Percentiles rank a stretch among this genome's conserved stretches.
phyloP scores from a whole-genome alignment of 2,329 filamentous ascomycete genomes.

The Cucurbitaria berberidis region DNA sequence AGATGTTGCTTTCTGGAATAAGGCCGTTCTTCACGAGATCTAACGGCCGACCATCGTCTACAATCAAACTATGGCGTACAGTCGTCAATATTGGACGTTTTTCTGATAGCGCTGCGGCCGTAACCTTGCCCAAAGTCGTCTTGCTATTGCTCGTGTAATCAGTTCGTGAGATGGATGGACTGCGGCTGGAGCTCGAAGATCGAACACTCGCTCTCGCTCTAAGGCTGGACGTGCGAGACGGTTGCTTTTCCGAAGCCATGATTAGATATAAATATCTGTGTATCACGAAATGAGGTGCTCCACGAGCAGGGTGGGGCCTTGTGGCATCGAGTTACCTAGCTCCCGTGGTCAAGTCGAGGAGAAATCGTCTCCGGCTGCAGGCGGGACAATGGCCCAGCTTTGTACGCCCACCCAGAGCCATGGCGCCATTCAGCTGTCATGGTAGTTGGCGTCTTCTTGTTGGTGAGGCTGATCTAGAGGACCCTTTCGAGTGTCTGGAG shows the following conservation, averaged over 20 bases:
- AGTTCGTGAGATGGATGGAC: slow-evolving; percentile 20
- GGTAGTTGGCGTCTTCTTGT: slow-evolving; percentile 31
- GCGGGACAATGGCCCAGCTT: slow-evolving; percentile 29
- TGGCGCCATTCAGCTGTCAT: slow-evolving; percentile 32
- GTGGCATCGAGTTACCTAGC: slow-evolving; percentile 32
- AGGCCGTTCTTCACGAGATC: slow-evolving; percentile 1
- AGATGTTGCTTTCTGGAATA: background rate
- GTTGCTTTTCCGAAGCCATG: slow-evolving; percentile 23
- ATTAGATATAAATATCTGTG: slow-evolving; percentile 23
- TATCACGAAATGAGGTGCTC: slow-evolving; percentile 19
- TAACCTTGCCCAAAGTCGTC: slow-evolving; percentile 3
- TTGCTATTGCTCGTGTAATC: too few relatives aligned
- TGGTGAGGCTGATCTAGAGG: slow-evolving; percentile 33
- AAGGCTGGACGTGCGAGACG: slow-evolving; percentile 18
- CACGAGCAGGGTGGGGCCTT: slow-evolving; percentile 14
- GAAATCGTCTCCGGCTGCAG: slow-evolving; percentile 10
- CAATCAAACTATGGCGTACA: slow-evolving; percentile 8
- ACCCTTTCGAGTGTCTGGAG: slow-evolving; percentile 20
- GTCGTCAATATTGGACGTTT: slow-evolving; percentile 1
- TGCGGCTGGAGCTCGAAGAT: slow-evolving; percentile 24
- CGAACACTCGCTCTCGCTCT: slow-evolving; percentile 17
- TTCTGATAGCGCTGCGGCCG: slow-evolving; percentile 2
- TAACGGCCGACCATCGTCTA: slow-evolving; percentile 5
- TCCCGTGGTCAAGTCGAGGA: slow-evolving; percentile 15
- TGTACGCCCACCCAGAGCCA: slow-evolving; percentile 27